Evolutionary conservation across 78 protist species (phyloP).

Genomic region (Mastigamoeba balamuthi): DNA sequence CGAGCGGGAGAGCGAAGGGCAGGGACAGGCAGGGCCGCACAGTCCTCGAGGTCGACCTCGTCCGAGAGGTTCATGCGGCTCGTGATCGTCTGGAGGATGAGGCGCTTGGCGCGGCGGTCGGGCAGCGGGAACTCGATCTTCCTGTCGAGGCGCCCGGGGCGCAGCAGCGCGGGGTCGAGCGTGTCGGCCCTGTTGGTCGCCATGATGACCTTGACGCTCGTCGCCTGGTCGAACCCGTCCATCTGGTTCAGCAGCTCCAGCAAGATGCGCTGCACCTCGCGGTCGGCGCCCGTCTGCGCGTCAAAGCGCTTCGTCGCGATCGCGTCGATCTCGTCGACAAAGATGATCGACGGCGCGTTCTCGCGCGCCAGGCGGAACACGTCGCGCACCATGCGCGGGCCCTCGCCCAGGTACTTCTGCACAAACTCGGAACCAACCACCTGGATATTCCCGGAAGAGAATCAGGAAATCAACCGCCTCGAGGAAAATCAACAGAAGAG

Average conservation of each 20-base stretch:
- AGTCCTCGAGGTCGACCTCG: slow-evolving; percentile 99
- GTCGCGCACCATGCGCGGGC: slow-evolving; percentile 99
- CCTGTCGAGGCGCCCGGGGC: slow-evolving; percentile 97
- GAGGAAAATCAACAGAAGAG: slow-evolving; percentile 5
- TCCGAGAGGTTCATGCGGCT: slow-evolving; percentile 94
- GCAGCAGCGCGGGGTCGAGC: slow-evolving; percentile 98
- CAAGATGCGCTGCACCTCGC: slow-evolving; percentile 98
- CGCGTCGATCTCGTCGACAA: slow-evolving; percentile 99
- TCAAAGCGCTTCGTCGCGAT: slow-evolving; percentile 72
- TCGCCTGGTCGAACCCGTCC: slow-evolving; percentile 99
- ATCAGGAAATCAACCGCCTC: too few species aligned
- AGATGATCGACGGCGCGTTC: slow-evolving; percentile 98
- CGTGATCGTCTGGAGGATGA: slow-evolving; percentile 85
- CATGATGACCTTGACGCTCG: slow-evolving; percentile 99
- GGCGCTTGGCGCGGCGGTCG: slow-evolving; percentile 97
- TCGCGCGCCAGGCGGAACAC: slow-evolving; percentile 96
- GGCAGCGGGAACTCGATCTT: slow-evolving; percentile 97
- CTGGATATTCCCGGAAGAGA: too few species aligned
- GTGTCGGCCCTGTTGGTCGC: slow-evolving; percentile 99
- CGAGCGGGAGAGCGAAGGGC: not conserved
- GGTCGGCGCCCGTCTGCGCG: slow-evolving; percentile 97
- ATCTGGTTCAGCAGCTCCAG: slow-evolving; percentile 98
- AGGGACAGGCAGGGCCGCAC: slow-evolving; percentile 16
- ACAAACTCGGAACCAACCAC: slow-evolving; percentile 99
- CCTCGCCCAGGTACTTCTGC: slow-evolving; percentile 99